Base-by-base conservation (phyloP, 768 basidiomycete genomes). In the Cystobasidium tubakii region DNA sequence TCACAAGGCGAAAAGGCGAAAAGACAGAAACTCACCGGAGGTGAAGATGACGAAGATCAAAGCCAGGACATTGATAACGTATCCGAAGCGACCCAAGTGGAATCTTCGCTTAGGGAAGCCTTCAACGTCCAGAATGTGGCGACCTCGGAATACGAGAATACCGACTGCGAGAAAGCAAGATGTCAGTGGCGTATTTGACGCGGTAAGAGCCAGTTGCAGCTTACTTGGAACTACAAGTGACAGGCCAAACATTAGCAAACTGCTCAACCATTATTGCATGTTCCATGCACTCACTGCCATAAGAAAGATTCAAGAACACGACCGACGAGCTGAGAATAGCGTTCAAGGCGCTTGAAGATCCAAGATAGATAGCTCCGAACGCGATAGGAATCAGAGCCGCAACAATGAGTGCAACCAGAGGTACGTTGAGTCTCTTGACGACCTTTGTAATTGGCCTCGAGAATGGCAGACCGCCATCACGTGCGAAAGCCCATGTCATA, bases 271-370 rank as follows among this genome's bases (percentile, higher is more conserved):
- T n/a, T n/a, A n/a, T n/a, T n/a, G n/a, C n/a, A n/a, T n/a, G n/a
- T n/a, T n/a, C n/a, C n/a, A n/a, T n/a, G 25, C 21, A 29, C 57
- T 60, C 21, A 60, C 57, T 53, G 43, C 39, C 44, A 29, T 73
- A 72, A 19, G 74, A 75, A 29, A 75, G 29, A 39, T 75, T 55
- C 12, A 75, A 73, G 46, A 77, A 66, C 13, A 80, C 79, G 66
- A 80, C 79, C 1, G 73, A 74, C 17, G 69, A 55, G 17, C 74
- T 75, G 1, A 80, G 72, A 39, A 80, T 80, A 33, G 79, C 79
- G 65, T 78, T 76, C 43, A 80, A 64, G 0, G 79, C 76, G n/a
- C 73, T 63, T 0, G 60, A 62, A 7, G 73, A 74, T 17, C 78
- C 78, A 34, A 79, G 62, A 64, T 60, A 76, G 67, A 79, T 74